Conservation (phyloP, 768 basidiomycete species). For the Naematelia encephala region DNA sequence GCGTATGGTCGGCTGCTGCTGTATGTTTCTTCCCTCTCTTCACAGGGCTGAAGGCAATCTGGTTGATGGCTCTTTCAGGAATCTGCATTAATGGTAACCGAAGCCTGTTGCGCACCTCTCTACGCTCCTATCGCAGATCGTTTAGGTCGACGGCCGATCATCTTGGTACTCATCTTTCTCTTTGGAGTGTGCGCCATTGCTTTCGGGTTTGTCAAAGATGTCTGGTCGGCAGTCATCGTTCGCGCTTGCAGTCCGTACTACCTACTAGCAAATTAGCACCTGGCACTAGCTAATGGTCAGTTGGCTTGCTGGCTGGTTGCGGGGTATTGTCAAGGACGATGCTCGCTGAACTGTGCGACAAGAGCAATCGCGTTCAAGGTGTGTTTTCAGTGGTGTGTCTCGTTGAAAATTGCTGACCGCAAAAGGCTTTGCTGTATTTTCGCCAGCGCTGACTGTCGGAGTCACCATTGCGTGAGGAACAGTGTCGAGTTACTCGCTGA, state of each 20-base stretch:
- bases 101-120: constrained; percentile 32
- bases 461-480: constrained; percentile 26
- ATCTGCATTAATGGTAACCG: constrained; percentile 28
- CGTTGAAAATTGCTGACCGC: background rate
- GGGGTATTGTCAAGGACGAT: constrained; percentile 38
- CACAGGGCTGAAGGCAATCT: too few species aligned
- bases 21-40: constrained; percentile 19
- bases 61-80: too few species aligned
- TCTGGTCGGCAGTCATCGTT: constrained; percentile 21
- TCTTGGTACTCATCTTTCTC: constrained; percentile 22
- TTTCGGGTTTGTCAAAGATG: constrained; percentile 28
- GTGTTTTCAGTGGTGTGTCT: constrained; percentile 3
- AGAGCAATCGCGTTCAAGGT: constrained; percentile 33
- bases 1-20: constrained; percentile 33
- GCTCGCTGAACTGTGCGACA: constrained; percentile 36
- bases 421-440: constrained; percentile 35
- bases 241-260: constrained; percentile 25
- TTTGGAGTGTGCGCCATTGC: constrained; percentile 26
- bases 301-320: constrained; percentile 36
- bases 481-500: background rate
- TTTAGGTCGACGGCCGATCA: constrained; percentile 29
- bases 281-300: constrained; percentile 13
- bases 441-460: constrained; percentile 29
- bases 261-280: too few species aligned
- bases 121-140: constrained; percentile 28